Base-by-base conservation (phyloP, 2,329 filamentous ascomycete species). In the Metarhizium anisopliae region DNA sequence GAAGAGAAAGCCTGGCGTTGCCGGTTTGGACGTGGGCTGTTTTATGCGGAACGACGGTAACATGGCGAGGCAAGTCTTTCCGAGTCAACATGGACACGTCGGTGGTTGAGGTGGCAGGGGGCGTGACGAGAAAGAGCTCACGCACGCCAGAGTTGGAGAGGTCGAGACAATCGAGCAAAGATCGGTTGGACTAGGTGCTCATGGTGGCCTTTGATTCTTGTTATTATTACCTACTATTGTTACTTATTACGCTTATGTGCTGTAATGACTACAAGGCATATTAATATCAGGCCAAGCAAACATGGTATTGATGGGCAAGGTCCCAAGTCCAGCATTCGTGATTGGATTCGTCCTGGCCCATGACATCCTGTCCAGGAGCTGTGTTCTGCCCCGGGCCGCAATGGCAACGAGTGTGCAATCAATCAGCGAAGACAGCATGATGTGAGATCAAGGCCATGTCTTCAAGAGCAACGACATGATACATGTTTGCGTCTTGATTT, bases 1-100 rank as follows among this genome's bases (percentile, higher is more conserved):
- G 88, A 0, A 79, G 94, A 36, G 94, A 99, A 71, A 61, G 82
- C 0, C 76, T 96, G 8, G 92, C 94, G 0, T 75, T 96, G 50
- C 92, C 92, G 0, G 87, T 99, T 57, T 99, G 94, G 94, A 74
- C 83, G 0, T 91, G 87, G 82, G 94, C 94, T 1, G 89, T 96
- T 20, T 83, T 90, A 62, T 86, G 93, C n/a, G 94, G 94, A 0
- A 84, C 87, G 2, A 93, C 85, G 0, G 90, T 99, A 0, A 82
- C 82, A 53, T 99, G 94, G 95, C 78, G 94, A 55, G 93, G 92
- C 0, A 86, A 85, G 64, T 80, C 76, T 32, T 97, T 97, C 68
- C 82, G 81, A 63, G 92, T 97, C 1, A 83, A 86, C 1, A 79
- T 90, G 62, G 89, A 97, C 68, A 93, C 93, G 78, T 89, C 85